Percentiles rank a stretch among this genome's conserved stretches.
These are phyloP conservation scores for Lablab purpureus DNA, from an alignment of 306 rosid genomes.

Conservation along the genomic window DNA sequence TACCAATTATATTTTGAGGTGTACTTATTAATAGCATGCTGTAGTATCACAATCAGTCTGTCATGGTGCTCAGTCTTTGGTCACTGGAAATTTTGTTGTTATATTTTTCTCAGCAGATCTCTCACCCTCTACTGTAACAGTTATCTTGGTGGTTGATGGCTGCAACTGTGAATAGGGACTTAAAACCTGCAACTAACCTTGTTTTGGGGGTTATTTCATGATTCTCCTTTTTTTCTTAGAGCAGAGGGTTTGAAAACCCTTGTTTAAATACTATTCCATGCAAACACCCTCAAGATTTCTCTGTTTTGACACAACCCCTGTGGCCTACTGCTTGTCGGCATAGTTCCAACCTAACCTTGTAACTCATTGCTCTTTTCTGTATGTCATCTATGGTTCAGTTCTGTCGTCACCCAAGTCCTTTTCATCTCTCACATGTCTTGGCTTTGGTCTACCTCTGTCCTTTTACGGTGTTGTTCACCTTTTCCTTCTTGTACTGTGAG, in stretches of 20 bases:
- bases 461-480: background rate
- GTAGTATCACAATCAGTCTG: background rate
- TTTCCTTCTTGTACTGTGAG: background rate
- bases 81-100: background rate
- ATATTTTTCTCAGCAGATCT: background rate
- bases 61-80: background rate
- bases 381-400: background rate
- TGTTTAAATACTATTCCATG: background rate
- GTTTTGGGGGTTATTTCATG: background rate
- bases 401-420: background rate
- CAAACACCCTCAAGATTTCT: background rate
- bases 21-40: constrained; percentile 18
- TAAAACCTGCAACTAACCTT: background rate
- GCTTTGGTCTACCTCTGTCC: background rate
- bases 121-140: background rate
- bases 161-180: background rate
- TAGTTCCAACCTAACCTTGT: background rate
- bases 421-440: background rate
- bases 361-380: background rate
- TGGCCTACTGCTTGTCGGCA: background rate
- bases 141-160: background rate
- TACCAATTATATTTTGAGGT: constrained; percentile 21
- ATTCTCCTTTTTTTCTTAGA: background rate
- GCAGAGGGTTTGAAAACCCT: background rate
- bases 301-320: background rate